Evolutionary conservation across 331 rosid species (phyloP), one percentile per base, ranked within the genome.

Genomic region (Malus hybrid): DNA sequence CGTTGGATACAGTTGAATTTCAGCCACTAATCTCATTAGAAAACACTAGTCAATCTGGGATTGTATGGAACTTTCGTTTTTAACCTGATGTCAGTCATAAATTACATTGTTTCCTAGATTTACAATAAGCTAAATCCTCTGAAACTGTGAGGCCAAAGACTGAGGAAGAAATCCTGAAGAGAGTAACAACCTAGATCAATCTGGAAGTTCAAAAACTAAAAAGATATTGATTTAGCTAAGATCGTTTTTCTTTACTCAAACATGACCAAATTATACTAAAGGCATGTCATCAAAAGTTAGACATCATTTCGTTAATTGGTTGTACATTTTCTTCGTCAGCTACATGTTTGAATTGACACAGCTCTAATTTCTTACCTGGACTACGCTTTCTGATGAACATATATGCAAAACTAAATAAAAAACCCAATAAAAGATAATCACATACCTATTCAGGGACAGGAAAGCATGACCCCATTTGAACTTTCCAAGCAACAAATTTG

Each of bases 381-480:
- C 15, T 15, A 71, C 13, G 66, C 10, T 19, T 71, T 52, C 24
- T 36, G 15, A 34, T n/a, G 18, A 19, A 8, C 48, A 10, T 5
- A 16, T 73, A 34, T n/a, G 70, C 28, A n/a, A 66, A 33, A 66
- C 44, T 66, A 68, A 79, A 20, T 8, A 75, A 26, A 19, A 14
- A 78, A 71, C n/a, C 36, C 33, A 19, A 80, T 16, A 19, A 42
- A 44, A 78, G 42, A 33, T 30, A 39, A 29, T 66, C 36, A 5
- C 81, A 80, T 84, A 92, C 99, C 93, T 80, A 76, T 94, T 95
- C 74, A 95, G 86, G 36, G 99, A 92, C 76, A 82, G 75, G 82
- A 94, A 94, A 63, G 93, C 91, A 62, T 94, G 99, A 80, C 99
- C 99, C 99, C 99, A 94, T 78, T 94, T 94, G 87, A 94, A 94